Evolutionary conservation across 2,329 filamentous ascomycete species (phyloP).

Genomic region (Sclerotinia minor): DNA sequence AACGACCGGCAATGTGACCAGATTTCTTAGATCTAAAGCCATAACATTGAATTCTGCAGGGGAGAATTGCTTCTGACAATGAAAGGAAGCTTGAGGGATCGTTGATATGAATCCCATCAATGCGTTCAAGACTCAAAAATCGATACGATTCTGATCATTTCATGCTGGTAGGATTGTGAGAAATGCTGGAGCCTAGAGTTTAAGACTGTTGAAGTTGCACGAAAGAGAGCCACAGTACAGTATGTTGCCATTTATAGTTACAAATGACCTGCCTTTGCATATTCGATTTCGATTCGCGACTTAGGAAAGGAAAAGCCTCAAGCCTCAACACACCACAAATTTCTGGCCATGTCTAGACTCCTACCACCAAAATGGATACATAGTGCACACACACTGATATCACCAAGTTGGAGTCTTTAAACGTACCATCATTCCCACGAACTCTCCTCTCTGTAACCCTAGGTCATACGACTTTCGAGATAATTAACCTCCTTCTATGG

Average conservation of each 20-base stretch:
- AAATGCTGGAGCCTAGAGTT: conserved; percentile 23
- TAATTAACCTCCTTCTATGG: conserved; percentile 17
- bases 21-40: neutral
- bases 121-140: neutral
- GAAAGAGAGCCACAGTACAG: conserved; percentile 13
- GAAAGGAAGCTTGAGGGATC: neutral
- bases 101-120: neutral
- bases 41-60: conserved; percentile 13
- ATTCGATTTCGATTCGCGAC: conserved; percentile 22
- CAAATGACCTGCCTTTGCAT: conserved; percentile 15
- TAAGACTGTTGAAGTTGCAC: conserved; percentile 20
- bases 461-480: conserved; percentile 7
- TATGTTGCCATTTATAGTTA: conserved; percentile 19
- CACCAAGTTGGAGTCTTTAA: conserved; percentile 14
- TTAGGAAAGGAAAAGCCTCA: conserved; percentile 11
- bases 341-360: neutral
- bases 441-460: conserved; percentile 14
- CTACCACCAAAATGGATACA: neutral
- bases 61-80: conserved; percentile 7
- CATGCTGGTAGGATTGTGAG: conserved; percentile 7
- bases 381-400: conserved; percentile 6
- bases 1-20: conserved; percentile 1
- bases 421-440: neutral
- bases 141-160: neutral
- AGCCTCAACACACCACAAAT: conserved; percentile 10